phyloP scores from a whole-genome alignment of 2,329 filamentous ascomycete species.

The Phyllosticta citrichinensis region DNA sequence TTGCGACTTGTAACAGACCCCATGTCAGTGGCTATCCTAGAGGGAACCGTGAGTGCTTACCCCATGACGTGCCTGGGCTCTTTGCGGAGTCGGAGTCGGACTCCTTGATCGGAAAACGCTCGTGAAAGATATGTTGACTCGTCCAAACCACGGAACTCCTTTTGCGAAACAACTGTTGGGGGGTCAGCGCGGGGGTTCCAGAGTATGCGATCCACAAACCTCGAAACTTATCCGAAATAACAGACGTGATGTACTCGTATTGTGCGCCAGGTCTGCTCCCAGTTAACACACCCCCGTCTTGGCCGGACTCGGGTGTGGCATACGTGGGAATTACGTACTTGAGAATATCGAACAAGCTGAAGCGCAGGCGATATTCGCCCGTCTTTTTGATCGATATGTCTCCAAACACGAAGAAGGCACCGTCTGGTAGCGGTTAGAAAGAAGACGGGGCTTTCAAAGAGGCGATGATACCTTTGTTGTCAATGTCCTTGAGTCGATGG shows the following conservation, averaged over 20 bases:
- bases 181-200: constrained; percentile 7
- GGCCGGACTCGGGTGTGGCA: background rate
- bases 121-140: constrained; percentile 75
- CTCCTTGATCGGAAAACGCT: constrained; percentile 78
- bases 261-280: background rate
- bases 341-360: constrained; percentile 66
- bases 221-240: constrained; percentile 58
- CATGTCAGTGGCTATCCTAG: background rate
- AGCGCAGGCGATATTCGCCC: constrained; percentile 63
- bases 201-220: constrained; percentile 38
- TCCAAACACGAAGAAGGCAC: constrained; percentile 83
- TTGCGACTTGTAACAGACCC: background rate
- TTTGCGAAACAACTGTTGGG: constrained; percentile 39
- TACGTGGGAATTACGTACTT: constrained; percentile 34
- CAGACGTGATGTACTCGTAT: constrained; percentile 38
- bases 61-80: constrained; percentile 49
- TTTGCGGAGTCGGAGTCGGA: constrained; percentile 71
- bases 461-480: constrained; percentile 46
- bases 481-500: constrained; percentile 68
- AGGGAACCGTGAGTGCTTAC: background rate
- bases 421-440: constrained; percentile 41
- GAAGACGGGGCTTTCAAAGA: constrained; percentile 9
- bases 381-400: constrained; percentile 71
- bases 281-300: background rate
- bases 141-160: constrained; percentile 68